phyloP scores from a whole-genome alignment of 176 grass and related monocot species.

The Aegilops bicornis region DNA sequence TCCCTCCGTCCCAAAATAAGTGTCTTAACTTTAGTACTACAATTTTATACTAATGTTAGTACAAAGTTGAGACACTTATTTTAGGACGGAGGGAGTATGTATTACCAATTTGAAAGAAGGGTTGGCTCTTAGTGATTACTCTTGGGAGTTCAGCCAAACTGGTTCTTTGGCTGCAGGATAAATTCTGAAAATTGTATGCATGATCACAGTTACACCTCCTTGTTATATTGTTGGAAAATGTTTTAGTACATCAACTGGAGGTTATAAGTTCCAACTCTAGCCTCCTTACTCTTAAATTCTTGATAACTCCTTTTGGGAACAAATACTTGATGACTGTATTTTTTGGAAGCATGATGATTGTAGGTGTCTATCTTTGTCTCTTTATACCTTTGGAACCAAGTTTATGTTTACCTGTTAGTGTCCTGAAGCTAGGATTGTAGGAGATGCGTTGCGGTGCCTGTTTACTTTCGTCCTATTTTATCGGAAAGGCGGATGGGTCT shows the following conservation, averaged over 20 bases:
- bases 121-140: neutral
- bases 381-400: neutral
- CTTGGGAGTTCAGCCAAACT: neutral
- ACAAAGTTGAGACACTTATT: too few relatives aligned
- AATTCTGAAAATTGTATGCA: neutral
- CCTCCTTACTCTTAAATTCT: constrained; percentile 1
- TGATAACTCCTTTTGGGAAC: neutral
- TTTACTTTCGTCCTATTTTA: neutral
- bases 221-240: neutral
- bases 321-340: neutral
- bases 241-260: neutral
- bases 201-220: neutral
- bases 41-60: too few relatives aligned
- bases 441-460: neutral
- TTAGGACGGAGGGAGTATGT: neutral
- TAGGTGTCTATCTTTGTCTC: neutral
- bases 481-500: neutral
- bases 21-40: too few relatives aligned
- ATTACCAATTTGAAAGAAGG: constrained; percentile 4
- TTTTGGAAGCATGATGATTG: neutral
- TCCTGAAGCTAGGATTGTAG: neutral
- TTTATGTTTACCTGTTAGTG: neutral
- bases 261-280: neutral
- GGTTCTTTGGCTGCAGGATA: neutral
- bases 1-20: too few relatives aligned